Base-by-base conservation (phyloP, 192 early-diverging fungal genomes). In the Coemansia sp. region DNA sequence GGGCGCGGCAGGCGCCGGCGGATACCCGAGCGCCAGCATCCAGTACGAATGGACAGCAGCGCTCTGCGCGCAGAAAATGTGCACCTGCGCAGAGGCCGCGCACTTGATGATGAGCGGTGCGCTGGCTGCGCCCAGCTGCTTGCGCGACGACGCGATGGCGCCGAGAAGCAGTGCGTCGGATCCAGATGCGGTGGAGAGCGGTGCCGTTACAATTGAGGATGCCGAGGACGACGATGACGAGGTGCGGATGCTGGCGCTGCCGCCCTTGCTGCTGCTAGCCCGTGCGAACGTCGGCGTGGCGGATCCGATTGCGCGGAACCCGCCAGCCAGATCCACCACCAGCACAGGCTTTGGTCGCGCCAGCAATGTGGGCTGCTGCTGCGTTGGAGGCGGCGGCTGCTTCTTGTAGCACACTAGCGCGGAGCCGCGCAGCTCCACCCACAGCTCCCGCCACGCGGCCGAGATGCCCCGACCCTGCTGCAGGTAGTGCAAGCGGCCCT, bases 401-500 rank as follows among this genome's bases (percentile, higher is more conserved):
- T 60, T 41, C 42, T 60, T 52, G 65, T 66, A 72, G 22, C 69
- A 64, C 11, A 37, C 47, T 45, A 80, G 62, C 21, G 41, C 40
- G n/a, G 71, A 58, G 11, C 58, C 65, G 26, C 61, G 69, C 45
- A 85, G 67, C 43, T 81, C 83, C 56, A 82, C 51, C 79, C 79
- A 85, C 41, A 73, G 66, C 9, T 65, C 57, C 32, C 61, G 49
- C 83, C 83, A 85, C 13, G 75, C 66, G 16, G 76, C 49, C n/a
- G 57, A 43, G 9, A 78, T 19, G 16, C 68, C 67, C 41, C 76
- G 76, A 26, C 42, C 63, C 16, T 76, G 26, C 26, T 26, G 66
- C 68, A 85, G 37, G 21, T 82, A 75, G 41, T 76, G 70, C 15
- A 85, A 49, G 13, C 49, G 61, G n/a, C 84, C 76, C 61, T 85